These are phyloP conservation scores for Trypanosoma conorhini DNA, from an alignment of 208 protist species.

Conservation along the genomic window DNA sequence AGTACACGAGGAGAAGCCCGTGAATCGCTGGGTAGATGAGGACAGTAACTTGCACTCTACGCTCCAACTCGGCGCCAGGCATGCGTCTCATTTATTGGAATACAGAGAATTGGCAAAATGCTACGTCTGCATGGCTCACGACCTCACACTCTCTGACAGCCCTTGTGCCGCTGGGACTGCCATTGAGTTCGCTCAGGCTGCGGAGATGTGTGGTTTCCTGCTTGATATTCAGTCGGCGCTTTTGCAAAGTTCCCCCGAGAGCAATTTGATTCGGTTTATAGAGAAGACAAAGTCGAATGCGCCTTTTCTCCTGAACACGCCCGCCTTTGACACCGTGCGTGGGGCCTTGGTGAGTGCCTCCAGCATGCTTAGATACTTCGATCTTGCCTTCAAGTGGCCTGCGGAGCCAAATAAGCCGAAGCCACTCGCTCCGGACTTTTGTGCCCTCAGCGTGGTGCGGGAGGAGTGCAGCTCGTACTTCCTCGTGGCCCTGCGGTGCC, in stretches of 20 bases:
- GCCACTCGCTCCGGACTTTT: constrained; percentile 24
- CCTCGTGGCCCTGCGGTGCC: constrained; percentile 51
- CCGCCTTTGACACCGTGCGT: constrained; percentile 23
- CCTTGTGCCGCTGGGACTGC: constrained; percentile 28
- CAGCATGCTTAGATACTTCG: constrained; percentile 25
- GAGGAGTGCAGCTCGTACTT: constrained; percentile 28
- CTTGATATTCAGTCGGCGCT: constrained; percentile 19
- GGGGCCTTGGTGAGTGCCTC: constrained; percentile 17
- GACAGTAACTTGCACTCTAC: constrained; percentile 9
- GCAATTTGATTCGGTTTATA: constrained; percentile 16
- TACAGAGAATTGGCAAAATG: constrained; percentile 21
- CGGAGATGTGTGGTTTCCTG: constrained; percentile 32
- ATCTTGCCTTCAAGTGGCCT: constrained; percentile 32
- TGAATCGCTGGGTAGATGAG: constrained; percentile 20
- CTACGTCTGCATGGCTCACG: constrained; percentile 28
- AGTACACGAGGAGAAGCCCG: constrained; percentile 5
- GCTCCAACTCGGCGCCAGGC: background rate
- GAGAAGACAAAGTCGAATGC: constrained; percentile 18
- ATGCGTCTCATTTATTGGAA: constrained; percentile 23
- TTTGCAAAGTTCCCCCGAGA: constrained; percentile 15
- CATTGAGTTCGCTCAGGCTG: constrained; percentile 40
- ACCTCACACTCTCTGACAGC: constrained; percentile 12
- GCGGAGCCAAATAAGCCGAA: constrained; percentile 19
- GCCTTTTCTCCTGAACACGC: constrained; percentile 26
- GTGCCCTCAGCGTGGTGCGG: constrained; percentile 31